A percentile compares a stretch with the other conserved stretches of the same genome.
phyloP scores from a whole-genome alignment of 306 rosid genomes.

The Quercus glauca region DNA sequence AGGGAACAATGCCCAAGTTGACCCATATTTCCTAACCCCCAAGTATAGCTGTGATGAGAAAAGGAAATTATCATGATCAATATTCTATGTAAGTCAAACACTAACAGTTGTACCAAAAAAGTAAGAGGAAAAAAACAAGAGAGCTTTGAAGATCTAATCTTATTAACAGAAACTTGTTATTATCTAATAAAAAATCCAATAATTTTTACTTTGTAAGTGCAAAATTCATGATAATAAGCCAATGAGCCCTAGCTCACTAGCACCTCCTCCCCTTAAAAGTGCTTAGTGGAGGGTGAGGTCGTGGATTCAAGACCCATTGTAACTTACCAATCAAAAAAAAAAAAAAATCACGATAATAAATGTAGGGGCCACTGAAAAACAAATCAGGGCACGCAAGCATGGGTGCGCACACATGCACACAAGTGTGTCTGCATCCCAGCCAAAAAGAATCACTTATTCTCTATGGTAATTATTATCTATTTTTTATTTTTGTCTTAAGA shows the following conservation, averaged over 20 bases:
- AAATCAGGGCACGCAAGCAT: not conserved
- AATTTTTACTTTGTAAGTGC: not conserved
- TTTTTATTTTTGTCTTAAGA: not conserved
- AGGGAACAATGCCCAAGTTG: constrained; percentile 98
- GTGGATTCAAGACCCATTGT: too few species aligned
- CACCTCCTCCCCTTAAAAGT: too few species aligned
- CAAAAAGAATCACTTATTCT: not conserved
- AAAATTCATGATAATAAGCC: not conserved
- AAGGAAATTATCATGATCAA: constrained; percentile 23
- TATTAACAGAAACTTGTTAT: not conserved
- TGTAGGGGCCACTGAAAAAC: not conserved
- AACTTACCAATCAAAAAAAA: too few species aligned
- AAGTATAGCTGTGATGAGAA: constrained; percentile 65
- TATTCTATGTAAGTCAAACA: not conserved
- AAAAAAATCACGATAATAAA: not conserved
- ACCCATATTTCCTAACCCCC: constrained; percentile 96
- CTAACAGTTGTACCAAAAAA: not conserved
- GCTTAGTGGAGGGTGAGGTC: too few species aligned
- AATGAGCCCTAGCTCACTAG: too few species aligned
- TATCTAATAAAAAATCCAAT: not conserved
- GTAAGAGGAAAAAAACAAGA: not conserved
- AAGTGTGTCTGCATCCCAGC: not conserved
- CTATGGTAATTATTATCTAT: not conserved
- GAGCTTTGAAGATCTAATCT: not conserved
- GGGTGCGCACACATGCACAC: not conserved